phyloP scores from a whole-genome alignment of 306 rosid species.

The Malus domestica region ASM211411v1 NC_041794.1:8712501-8713000 shows the following conservation, averaged over 20 bases:
- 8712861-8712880: slow-evolving; percentile 49
- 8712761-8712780: background rate
- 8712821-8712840: background rate
- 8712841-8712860: slow-evolving; percentile 8
- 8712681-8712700: slow-evolving; percentile 99
- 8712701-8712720: slow-evolving; percentile 18
- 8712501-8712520: background rate
- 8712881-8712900: slow-evolving; percentile 91
- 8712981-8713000: background rate
- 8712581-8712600: background rate
- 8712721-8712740: slow-evolving; percentile 13
- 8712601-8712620: slow-evolving; percentile 81
- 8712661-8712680: slow-evolving; percentile 92
- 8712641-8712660: slow-evolving; percentile 91
- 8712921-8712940: slow-evolving; percentile 75
- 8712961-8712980: background rate
- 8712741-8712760: background rate
- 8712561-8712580: background rate
- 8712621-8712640: slow-evolving; percentile 91
- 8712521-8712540: background rate
- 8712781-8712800: background rate
- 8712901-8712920: slow-evolving; percentile 98
- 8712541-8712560: background rate
- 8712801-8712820: background rate
- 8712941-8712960: slow-evolving; percentile 62